Evolutionary conservation across 2,329 filamentous ascomycete genomes (phyloP).

Genomic region (Neopestalotiopsis sp.): DNA sequence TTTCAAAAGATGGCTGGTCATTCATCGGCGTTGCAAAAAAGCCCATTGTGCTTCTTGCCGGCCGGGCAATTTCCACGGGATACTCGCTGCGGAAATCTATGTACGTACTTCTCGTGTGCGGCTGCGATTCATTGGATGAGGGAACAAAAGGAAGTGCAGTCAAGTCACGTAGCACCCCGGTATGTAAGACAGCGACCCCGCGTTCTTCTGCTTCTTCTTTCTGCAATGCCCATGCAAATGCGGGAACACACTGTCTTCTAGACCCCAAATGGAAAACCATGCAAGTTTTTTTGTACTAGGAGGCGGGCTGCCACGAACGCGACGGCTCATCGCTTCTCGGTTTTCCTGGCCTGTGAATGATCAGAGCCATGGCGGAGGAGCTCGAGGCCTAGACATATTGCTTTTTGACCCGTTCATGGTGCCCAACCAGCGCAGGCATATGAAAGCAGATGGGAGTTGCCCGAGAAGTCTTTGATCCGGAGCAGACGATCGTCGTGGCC

Average conservation of each 20-base stretch:
- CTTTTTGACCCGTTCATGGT: neutral
- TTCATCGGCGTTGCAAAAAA: too few relatives aligned
- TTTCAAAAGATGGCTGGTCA: neutral
- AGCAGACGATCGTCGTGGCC: neutral
- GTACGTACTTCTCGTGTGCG: neutral
- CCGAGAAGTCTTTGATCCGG: neutral
- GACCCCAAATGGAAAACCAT: neutral
- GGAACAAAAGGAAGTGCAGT: neutral
- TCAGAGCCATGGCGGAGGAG: neutral
- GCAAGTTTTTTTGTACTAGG: neutral
- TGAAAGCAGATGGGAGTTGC: neutral
- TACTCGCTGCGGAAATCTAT: neutral
- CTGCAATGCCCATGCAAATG: neutral
- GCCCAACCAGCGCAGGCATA: neutral
- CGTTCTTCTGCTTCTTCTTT: neutral
- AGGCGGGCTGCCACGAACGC: neutral
- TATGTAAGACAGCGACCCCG: neutral
- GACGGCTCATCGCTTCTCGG: neutral
- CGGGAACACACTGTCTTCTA: neutral
- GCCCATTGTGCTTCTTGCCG: too few relatives aligned
- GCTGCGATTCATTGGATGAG: neutral
- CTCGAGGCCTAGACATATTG: neutral
- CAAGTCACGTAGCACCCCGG: neutral
- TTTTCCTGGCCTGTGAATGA: neutral
- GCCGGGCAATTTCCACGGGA: neutral